Base-by-base conservation (phyloP, 768 basidiomycete genomes). In the Lentinula edodes region DNA sequence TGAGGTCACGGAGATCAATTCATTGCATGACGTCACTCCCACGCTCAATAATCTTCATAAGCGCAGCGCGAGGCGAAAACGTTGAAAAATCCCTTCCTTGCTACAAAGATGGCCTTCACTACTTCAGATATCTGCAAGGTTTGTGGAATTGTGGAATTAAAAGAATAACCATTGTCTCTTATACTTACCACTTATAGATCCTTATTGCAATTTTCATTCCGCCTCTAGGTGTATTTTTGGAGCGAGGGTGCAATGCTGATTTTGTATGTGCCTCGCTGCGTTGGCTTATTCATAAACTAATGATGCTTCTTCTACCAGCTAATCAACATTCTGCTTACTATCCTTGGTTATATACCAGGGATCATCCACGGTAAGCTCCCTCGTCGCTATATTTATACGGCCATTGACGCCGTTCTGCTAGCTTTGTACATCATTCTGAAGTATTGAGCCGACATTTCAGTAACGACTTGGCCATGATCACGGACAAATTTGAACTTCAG, bases 201-300 rank as follows among this genome's bases (percentile, higher is more conserved):
- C 67, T 86, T 62, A 67, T 85, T 59, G 90, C 90, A 62, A 79
- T 93, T 74, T 66, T 92, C 70, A 67, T 93, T 13, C 91, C 93
- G 9, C 94, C 94, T 62, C 70, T 96, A 2, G 93, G 88, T 60
- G 94, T 96, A 28, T 93, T 94, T 76, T 75, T 95, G 28, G 93
- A 95, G 76, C 82, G 91, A 58, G 94, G 94, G 28, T 95, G 92
- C 70, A 76, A 78, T 39, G 84, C 82, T 20, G 92, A 95, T 71
- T 73, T 95, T 48, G 85, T 90, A 68, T 56, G 86, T 46, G 20
- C 35, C 3, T 28, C 38, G 3, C 10, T 60, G 68, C 28, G 48
- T 18, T 36, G 41, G 16, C 50, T 53, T 54, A 32, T 69, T 56
- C 52, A 15, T 32, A 43, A 35, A 52, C 52, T 65, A 48, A 62